These are phyloP conservation scores for Dunaliella primolecta DNA, from an alignment of 139 green algal genomes.

Conservation along the genomic window DNA sequence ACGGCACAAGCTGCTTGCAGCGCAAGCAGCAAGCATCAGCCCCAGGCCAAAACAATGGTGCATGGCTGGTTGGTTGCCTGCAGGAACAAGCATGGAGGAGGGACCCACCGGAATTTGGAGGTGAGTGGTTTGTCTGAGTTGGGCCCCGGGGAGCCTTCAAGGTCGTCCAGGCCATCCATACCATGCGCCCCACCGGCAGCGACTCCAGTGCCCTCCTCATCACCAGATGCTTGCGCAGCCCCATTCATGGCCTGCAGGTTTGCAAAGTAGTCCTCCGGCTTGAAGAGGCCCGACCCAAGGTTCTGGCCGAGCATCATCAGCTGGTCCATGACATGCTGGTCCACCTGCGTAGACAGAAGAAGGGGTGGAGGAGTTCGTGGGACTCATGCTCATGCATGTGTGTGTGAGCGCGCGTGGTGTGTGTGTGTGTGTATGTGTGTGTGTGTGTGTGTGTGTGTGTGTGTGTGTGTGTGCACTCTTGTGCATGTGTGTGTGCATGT, in stretches of 20 bases:
- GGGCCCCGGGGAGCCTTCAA: background rate
- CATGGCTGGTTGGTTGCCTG: too few relatives aligned
- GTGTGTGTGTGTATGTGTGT: background rate
- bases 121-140: constrained; percentile 27
- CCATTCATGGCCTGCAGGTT: background rate
- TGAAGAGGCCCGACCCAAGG: background rate
- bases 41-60: too few relatives aligned
- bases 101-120: constrained; percentile 19
- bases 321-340: background rate
- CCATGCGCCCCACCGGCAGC: background rate
- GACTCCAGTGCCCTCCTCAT: constrained; percentile 13
- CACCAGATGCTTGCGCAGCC: too few relatives aligned
- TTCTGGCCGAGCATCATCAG: background rate
- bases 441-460: background rate
- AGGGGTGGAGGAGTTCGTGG: too few relatives aligned
- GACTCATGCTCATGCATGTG: too few relatives aligned
- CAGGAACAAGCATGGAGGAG: too few relatives aligned
- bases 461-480: background rate
- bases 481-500: background rate
- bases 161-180: background rate
- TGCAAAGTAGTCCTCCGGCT: constrained; percentile 11
- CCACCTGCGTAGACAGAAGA: too few relatives aligned
- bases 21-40: too few relatives aligned
- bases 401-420: too few relatives aligned
- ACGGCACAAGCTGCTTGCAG: too few relatives aligned